Percentiles rank a stretch among this genome's conserved stretches.
These are phyloP conservation scores for Xylariales sp. DNA, from an alignment of 2,329 filamentous ascomycete genomes.

Conservation along the genomic window DNA sequence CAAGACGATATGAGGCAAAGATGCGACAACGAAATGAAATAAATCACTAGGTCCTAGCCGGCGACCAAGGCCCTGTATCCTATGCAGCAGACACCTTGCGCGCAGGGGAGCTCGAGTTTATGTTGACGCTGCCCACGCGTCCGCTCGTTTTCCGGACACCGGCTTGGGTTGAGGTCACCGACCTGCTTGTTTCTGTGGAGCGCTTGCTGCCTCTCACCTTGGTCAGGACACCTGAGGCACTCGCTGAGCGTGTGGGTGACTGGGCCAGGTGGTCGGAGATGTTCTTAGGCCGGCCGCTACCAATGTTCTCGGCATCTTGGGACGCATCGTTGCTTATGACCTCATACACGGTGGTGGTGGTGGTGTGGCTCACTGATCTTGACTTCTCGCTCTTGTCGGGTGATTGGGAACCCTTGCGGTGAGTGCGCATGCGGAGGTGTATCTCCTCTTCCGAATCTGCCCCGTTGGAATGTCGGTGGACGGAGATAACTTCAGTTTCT, in stretches of 20 bases:
- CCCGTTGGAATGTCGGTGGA: constrained; percentile 57
- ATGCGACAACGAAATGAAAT: constrained; percentile 14
- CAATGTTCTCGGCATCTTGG: constrained; percentile 69
- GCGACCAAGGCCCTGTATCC: constrained; percentile 14
- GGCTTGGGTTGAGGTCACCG: constrained; percentile 37
- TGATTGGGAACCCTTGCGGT: constrained; percentile 60
- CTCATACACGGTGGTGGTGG: constrained; percentile 67
- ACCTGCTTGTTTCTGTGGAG: constrained; percentile 43
- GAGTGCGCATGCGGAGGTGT: constrained; percentile 69
- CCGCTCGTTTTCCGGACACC: constrained; percentile 64
- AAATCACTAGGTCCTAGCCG: constrained; percentile 12
- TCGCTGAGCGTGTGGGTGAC: constrained; percentile 40
- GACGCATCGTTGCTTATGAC: constrained; percentile 61
- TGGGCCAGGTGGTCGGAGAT: constrained; percentile 46
- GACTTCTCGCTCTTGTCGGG: constrained; percentile 57
- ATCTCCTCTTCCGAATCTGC: constrained; percentile 79
- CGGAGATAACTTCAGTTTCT: constrained; percentile 57
- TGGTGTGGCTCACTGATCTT: constrained; percentile 71
- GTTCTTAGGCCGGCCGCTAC: constrained; percentile 52
- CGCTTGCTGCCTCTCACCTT: constrained; percentile 63
- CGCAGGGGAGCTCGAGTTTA: constrained; percentile 36
- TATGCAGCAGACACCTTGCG: constrained; percentile 51
- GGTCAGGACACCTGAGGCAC: constrained; percentile 52
- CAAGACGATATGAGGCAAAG: constrained; percentile 9
- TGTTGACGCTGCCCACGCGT: constrained; percentile 55